These are phyloP conservation scores for slime mould (Dictyostelium discoideum) DNA, from an alignment of 78 protist genomes.

Conservation along the genomic window DNA sequence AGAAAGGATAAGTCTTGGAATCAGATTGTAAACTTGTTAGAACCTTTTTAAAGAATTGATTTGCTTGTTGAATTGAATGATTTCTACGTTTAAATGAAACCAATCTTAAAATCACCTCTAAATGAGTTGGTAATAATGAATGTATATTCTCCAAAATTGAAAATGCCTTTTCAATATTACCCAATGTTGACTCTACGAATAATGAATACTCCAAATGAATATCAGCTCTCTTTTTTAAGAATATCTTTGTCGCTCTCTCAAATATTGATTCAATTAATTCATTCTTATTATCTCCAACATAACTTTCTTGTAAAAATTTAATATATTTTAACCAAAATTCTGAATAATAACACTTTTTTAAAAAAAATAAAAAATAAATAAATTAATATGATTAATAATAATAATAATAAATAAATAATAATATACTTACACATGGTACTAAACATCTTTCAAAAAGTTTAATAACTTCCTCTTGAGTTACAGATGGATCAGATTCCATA, in stretches of 20 bases:
- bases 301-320: neutral
- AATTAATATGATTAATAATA: neutral
- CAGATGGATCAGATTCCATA: neutral
- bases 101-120: conserved; percentile 4
- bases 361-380: neutral
- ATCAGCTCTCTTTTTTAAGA: conserved; percentile 16
- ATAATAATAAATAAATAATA: neutral
- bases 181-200: neutral
- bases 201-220: conserved; percentile 18
- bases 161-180: neutral
- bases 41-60: neutral
- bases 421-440: conserved; percentile 27
- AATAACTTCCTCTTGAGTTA: neutral
- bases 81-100: neutral
- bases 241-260: conserved; percentile 13
- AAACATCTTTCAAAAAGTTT: conserved; percentile 30
- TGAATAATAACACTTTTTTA: conserved; percentile 10
- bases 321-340: conserved; percentile 30
- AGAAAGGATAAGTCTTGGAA: neutral
- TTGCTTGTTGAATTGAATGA: neutral
- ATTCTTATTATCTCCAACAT: neutral
- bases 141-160: neutral
- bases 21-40: neutral
- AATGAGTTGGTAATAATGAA: neutral
- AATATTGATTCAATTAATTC: neutral